phyloP scores from a whole-genome alignment of 495 filamentous ascomycete species.

The Neurospora sp. region DNA sequence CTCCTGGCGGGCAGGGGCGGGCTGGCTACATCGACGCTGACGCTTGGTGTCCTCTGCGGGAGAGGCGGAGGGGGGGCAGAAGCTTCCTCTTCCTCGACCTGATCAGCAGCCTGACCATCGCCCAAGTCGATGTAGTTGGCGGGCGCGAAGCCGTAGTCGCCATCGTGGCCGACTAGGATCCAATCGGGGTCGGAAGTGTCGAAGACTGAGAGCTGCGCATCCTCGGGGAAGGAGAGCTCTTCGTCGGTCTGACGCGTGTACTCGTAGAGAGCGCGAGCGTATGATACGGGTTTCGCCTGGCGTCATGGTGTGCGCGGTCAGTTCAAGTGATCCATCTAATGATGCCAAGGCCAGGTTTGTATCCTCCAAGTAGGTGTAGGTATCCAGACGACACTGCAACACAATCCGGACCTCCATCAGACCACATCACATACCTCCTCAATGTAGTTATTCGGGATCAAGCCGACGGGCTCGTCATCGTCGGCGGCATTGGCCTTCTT shows the following conservation, averaged over 20 bases:
- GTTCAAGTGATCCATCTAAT: conserved; percentile 12
- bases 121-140: conserved; percentile 84
- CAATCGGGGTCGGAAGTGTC: conserved; percentile 91
- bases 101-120: conserved; percentile 16
- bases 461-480: conserved; percentile 85
- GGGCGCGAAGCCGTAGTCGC: conserved; percentile 92
- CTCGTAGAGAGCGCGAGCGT: conserved; percentile 85
- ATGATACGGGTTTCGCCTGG: conserved; percentile 59
- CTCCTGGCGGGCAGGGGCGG: conserved; percentile 27
- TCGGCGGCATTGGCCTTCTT: conserved; percentile 88
- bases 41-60: conserved; percentile 14
- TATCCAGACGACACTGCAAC: background rate
- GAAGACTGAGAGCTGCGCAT: conserved; percentile 71
- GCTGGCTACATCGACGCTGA: conserved; percentile 16
- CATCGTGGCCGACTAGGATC: conserved; percentile 78
- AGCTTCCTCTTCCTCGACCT: conserved; percentile 11
- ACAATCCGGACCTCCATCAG: background rate
- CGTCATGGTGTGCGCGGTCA: background rate
- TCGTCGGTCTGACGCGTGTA: conserved; percentile 97
- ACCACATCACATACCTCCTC: conserved; percentile 71
- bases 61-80: conserved; percentile 19
- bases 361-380: conserved; percentile 1
- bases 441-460: conserved; percentile 93
- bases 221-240: conserved; percentile 91
- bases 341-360: background rate